Evolutionary conservation across 176 grass and related monocot species (phyloP).

Genomic region (Hordeum marinum): DNA sequence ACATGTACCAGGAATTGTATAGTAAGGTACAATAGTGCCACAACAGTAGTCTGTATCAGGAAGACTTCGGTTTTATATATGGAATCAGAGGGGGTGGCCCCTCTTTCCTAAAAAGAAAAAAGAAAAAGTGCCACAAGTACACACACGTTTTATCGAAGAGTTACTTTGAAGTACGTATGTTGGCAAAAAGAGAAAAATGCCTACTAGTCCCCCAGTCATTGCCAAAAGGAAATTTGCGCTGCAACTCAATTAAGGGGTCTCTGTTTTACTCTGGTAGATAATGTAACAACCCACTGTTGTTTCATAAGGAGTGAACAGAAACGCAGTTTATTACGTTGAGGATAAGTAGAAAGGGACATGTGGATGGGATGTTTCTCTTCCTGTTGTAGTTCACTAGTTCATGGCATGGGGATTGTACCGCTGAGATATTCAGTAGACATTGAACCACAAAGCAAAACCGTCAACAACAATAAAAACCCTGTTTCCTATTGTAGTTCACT

Average conservation of each 20-base stretch:
- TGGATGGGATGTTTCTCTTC: neutral
- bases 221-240: neutral
- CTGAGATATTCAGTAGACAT: neutral
- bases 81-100: too few species aligned
- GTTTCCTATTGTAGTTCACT: too few species aligned
- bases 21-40: neutral
- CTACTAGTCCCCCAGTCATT: neutral
- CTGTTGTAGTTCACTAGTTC: neutral
- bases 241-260: neutral
- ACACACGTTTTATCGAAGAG: neutral
- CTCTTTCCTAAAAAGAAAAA: neutral
- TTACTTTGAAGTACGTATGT: neutral
- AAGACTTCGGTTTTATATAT: too few species aligned
- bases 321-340: neutral
- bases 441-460: neutral
- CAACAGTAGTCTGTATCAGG: neutral
- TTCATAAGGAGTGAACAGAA: neutral
- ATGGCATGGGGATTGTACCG: neutral
- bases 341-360: neutral
- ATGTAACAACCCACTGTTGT: neutral
- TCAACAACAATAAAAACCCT: neutral
- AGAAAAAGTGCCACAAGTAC: neutral
- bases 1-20: constrained; percentile 5
- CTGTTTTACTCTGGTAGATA: neutral
- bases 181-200: neutral